Conservation (phyloP, 371 early-diverging fungal genomes). For the Mucor circinelloides region DNA sequence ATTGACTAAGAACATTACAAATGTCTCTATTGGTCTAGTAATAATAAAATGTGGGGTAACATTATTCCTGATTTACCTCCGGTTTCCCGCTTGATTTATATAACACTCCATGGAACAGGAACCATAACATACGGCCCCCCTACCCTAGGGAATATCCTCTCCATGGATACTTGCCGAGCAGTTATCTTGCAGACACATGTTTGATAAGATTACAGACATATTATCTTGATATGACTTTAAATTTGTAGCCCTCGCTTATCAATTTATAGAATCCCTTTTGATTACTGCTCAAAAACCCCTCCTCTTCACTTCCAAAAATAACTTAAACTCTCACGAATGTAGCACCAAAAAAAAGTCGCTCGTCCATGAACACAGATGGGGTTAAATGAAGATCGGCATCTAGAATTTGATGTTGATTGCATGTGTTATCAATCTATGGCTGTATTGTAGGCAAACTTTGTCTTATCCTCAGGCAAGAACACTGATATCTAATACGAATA, state of each 20-base stretch:
- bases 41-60: background rate
- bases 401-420: background rate
- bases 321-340: slow-evolving; percentile 2
- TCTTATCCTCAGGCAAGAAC: too few relatives aligned
- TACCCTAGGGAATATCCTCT: background rate
- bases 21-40: background rate
- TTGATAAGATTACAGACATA: background rate
- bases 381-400: slow-evolving; percentile 4
- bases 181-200: background rate
- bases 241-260: background rate
- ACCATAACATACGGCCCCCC: background rate
- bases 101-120: background rate
- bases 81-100: slow-evolving; percentile 2
- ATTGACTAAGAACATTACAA: slow-evolving; percentile 1
- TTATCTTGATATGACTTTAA: background rate
- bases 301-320: background rate
- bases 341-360: background rate
- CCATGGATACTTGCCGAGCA: background rate
- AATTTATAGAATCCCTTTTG: too few relatives aligned
- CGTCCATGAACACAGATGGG: background rate
- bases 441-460: too few relatives aligned
- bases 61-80: slow-evolving; percentile 1
- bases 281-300: background rate
- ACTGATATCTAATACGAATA: background rate
- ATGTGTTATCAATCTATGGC: background rate